These are phyloP conservation scores for Candida nonsorbophila DNA, from an alignment of 805 yeast species.

Conservation along the genomic window DNA sequence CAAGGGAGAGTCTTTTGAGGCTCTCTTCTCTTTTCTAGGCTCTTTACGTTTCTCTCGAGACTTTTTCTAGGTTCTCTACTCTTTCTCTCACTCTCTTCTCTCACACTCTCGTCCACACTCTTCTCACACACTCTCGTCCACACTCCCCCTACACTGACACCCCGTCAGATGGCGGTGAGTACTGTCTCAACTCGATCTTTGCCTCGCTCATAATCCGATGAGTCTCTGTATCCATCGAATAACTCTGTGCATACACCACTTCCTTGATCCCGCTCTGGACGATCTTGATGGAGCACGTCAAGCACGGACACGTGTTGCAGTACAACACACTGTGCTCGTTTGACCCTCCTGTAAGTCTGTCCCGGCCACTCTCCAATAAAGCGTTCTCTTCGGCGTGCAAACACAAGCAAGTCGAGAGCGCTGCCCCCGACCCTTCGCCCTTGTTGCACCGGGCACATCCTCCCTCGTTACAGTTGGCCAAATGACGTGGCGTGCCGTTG, in stretches of 20 bases:
- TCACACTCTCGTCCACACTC: no score
- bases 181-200: constrained; percentile 60
- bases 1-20: no score
- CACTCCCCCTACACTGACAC: constrained; percentile 25
- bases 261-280: constrained; percentile 88
- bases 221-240: constrained; percentile 84
- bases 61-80: background rate
- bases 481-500: constrained; percentile 92
- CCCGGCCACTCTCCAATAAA: constrained; percentile 87
- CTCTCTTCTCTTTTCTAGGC: no score
- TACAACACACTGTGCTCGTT: constrained; percentile 54
- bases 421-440: constrained; percentile 58
- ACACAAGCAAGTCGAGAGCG: constrained; percentile 81
- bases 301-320: constrained; percentile 96
- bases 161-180: constrained; percentile 36
- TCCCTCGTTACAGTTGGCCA: constrained; percentile 88
- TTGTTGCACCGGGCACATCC: constrained; percentile 89
- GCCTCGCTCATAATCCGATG: constrained; percentile 69
- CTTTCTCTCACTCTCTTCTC: constrained; percentile 1
- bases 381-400: constrained; percentile 98
- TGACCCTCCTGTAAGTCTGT: constrained; percentile 44
- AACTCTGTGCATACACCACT: constrained; percentile 89
- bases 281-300: constrained; percentile 92
- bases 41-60: no score
- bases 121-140: background rate